A percentile compares a stretch with the other conserved stretches of the same genome.
Conservation (phyloP, 2,329 filamentous ascomycete genomes). For the Fusarium verticillioides region DNA sequence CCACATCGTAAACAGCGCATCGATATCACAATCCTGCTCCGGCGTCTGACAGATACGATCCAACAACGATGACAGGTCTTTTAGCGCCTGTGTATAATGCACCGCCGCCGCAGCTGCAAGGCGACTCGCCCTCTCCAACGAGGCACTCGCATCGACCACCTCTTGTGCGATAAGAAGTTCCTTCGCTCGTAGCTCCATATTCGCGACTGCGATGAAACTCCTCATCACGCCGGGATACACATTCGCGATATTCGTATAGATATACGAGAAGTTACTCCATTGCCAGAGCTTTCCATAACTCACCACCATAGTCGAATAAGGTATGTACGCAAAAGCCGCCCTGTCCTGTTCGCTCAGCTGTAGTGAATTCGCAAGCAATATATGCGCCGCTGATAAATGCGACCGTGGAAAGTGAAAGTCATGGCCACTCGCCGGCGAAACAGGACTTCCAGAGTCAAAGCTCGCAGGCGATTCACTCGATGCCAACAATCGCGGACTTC, state of each 20-base stretch:
- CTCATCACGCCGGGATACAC: conserved; percentile 39
- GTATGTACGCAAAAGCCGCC: conserved; percentile 30
- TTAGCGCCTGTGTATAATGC: conserved; percentile 30
- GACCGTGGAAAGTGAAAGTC: not conserved
- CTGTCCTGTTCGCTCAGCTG: conserved; percentile 20
- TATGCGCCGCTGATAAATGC: conserved; percentile 17
- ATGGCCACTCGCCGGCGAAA: not conserved
- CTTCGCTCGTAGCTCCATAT: conserved; percentile 32
- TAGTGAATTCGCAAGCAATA: conserved; percentile 29
- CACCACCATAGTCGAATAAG: conserved; percentile 31
- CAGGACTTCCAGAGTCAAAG: not conserved
- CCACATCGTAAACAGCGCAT: conserved; percentile 40
- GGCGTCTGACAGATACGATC: conserved; percentile 22
- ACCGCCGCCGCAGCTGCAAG: conserved; percentile 14
- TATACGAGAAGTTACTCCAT: conserved; percentile 41
- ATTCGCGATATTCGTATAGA: conserved; percentile 29
- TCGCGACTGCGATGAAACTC: conserved; percentile 35
- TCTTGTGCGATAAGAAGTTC: conserved; percentile 20
- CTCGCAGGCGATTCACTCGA: conserved; percentile 7
- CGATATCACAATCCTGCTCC: conserved; percentile 13
- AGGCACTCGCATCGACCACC: accelerated
- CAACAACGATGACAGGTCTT: conserved; percentile 34
- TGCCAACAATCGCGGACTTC: not conserved
- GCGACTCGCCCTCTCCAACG: conserved; percentile 6
- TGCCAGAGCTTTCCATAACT: conserved; percentile 36